Evolutionary conservation across 2,329 filamentous ascomycete species (phyloP).

Genomic region (Biscogniauxia sp.): DNA sequence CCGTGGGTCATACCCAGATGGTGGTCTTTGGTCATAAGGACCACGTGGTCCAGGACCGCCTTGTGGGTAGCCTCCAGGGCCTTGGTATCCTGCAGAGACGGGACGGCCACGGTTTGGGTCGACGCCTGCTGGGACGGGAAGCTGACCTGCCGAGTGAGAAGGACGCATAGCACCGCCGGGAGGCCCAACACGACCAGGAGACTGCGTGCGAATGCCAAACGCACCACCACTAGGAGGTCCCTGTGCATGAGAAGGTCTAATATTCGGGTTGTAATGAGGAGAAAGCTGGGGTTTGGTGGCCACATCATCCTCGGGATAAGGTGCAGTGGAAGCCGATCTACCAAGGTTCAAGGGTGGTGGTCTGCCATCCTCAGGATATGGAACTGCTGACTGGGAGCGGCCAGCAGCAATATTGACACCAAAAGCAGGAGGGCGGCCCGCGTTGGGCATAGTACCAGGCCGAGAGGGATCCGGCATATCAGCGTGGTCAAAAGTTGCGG

Average conservation of each 20-base stretch:
- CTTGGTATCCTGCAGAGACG: constrained; percentile 44
- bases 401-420: constrained; percentile 45
- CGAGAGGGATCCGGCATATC: constrained; percentile 49
- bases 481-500: constrained; percentile 39
- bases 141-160: constrained; percentile 46
- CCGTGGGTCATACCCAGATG: constrained; percentile 26
- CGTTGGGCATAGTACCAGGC: constrained; percentile 34
- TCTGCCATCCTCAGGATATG: constrained; percentile 69
- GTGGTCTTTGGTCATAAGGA: constrained; percentile 25
- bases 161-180: constrained; percentile 37
- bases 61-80: constrained; percentile 39
- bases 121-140: constrained; percentile 40
- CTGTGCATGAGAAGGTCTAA: constrained; percentile 49
- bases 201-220: constrained; percentile 53
- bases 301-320: constrained; percentile 54
- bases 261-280: constrained; percentile 44
- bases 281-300: constrained; percentile 32
- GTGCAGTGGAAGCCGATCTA: constrained; percentile 46
- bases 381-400: constrained; percentile 57
- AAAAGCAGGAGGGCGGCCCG: constrained; percentile 49
- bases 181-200: constrained; percentile 23
- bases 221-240: constrained; percentile 44
- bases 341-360: constrained; percentile 47
- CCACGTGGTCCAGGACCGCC: constrained; percentile 36
- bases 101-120: constrained; percentile 43